These are phyloP conservation scores for Tylopilus sp. DNA, from an alignment of 1,284 basidiomycete genomes.

Conservation along the genomic window DNA sequence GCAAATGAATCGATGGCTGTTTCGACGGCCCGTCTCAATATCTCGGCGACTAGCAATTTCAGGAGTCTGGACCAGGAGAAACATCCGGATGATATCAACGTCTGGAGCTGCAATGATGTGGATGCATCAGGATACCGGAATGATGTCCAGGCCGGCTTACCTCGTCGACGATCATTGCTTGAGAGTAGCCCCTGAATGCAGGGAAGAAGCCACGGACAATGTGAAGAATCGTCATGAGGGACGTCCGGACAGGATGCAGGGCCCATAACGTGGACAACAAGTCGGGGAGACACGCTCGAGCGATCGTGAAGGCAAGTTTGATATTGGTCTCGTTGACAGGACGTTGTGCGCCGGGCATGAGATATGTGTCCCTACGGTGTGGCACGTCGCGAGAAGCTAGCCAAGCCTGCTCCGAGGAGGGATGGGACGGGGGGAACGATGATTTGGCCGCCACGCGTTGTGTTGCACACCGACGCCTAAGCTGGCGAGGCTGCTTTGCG, in stretches of 20 bases:
- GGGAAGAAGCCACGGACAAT: conserved; percentile 68
- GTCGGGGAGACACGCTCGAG: conserved; percentile 50
- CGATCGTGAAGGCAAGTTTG: conserved; percentile 51
- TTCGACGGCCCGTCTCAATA: conserved; percentile 59
- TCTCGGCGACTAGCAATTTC: conserved; percentile 53
- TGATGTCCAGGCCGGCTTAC: conserved; percentile 36
- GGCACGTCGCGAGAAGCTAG: conserved; percentile 53
- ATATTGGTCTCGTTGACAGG: conserved; percentile 51
- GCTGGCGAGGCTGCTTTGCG: conserved; percentile 21
- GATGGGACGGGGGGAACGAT: conserved; percentile 21
- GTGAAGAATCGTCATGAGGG: conserved; percentile 62
- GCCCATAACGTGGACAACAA: conserved; percentile 57
- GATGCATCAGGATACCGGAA: conserved; percentile 1
- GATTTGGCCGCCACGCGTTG: conserved; percentile 19
- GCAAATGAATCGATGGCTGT: conserved; percentile 63
- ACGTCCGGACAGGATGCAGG: conserved; percentile 60
- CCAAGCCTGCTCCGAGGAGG: conserved; percentile 55
- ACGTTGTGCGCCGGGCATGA: conserved; percentile 65
- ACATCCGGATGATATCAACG: conserved; percentile 55
- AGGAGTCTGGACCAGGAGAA: conserved; percentile 62
- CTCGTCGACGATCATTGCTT: conserved; percentile 77
- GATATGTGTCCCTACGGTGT: conserved; percentile 38
- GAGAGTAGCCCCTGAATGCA: conserved; percentile 75
- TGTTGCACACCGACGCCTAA: conserved; percentile 22
- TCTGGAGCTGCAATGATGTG: conserved; percentile 50